These are phyloP conservation scores for Microsporum ferrugineum DNA, from an alignment of 2,329 filamentous ascomycete species.

Conservation along the genomic window DNA sequence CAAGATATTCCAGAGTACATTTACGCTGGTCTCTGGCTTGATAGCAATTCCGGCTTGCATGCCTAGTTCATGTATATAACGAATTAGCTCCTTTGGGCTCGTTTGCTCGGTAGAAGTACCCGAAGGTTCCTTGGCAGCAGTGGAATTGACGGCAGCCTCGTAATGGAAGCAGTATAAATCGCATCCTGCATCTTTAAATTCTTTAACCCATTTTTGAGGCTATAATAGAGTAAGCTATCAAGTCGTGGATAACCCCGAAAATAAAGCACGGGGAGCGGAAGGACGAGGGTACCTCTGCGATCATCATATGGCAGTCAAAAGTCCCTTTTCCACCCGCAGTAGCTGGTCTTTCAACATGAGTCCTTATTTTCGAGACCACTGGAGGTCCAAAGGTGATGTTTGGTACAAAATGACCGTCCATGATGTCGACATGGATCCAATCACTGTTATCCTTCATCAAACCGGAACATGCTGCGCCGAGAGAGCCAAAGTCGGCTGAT, in stretches of 20 bases:
- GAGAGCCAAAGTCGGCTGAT: constrained; percentile 83
- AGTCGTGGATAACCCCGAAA: neutral
- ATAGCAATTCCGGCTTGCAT: constrained; percentile 90
- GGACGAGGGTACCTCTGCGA: constrained; percentile 60
- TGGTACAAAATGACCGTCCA: constrained; percentile 97
- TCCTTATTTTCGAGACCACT: constrained; percentile 86
- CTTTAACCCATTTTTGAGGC: constrained; percentile 97
- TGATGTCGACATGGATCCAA: constrained; percentile 92
- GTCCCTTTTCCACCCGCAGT: constrained; percentile 67
- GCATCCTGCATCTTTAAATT: constrained; percentile 87
- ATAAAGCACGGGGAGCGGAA: neutral
- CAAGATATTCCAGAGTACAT: constrained; percentile 84
- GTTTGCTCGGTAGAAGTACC: constrained; percentile 55
- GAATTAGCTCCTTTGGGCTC: constrained; percentile 70
- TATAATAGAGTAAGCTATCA: constrained; percentile 26
- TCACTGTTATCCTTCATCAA: constrained; percentile 82
- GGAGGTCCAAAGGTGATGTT: constrained; percentile 96
- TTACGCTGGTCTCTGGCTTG: constrained; percentile 81
- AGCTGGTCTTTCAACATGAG: constrained; percentile 66
- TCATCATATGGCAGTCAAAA: constrained; percentile 99
- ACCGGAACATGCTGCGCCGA: constrained; percentile 73
- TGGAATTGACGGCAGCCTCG: constrained; percentile 69
- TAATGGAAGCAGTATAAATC: constrained; percentile 99
- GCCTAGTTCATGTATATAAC: constrained; percentile 78
- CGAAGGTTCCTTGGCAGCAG: constrained; percentile 69